A percentile compares a stretch with the other conserved stretches of the same genome.
Conservation (phyloP, 169 alveolate genomes). For the Eimeria necatrix region DNA sequence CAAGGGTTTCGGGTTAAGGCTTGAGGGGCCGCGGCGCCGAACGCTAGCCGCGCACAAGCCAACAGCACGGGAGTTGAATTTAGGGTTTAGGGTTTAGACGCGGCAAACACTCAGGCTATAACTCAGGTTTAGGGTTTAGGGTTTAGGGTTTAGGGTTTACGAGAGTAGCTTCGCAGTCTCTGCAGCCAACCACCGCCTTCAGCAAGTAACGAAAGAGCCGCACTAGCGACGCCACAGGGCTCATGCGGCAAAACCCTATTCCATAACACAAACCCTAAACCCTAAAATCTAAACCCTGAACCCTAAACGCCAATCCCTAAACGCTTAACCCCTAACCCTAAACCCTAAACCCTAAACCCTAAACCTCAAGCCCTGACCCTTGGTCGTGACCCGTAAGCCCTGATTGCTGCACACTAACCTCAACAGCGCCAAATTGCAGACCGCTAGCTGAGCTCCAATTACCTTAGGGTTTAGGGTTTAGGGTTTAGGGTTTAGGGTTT, state of each 20-base stretch:
- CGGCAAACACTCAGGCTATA: slow-evolving; percentile 55
- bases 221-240: slow-evolving; percentile 55
- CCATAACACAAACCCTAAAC: not conserved
- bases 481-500: slow-evolving; percentile 23
- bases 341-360: not conserved
- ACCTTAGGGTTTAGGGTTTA: not conserved
- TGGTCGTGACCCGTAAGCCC: not conserved
- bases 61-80: not conserved
- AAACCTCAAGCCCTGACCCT: too few relatives aligned
- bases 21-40: not conserved
- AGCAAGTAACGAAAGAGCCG: slow-evolving; percentile 74
- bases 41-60: too few relatives aligned
- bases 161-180: slow-evolving; percentile 63
- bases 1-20: not conserved
- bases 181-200: slow-evolving; percentile 68
- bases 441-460: too few relatives aligned
- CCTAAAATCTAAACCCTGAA: slow-evolving; percentile 17
- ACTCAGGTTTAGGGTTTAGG: not conserved
- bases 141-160: slow-evolving; percentile 55
- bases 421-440: too few relatives aligned
- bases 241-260: slow-evolving; percentile 68
- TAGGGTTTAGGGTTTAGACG: slow-evolving; percentile 32
- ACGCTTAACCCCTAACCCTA: not conserved
- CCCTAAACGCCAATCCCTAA: not conserved
- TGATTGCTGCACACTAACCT: not conserved